Conservation (phyloP, 2,329 filamentous ascomycete species). For the Ophiosphaerella narmari region DNA sequence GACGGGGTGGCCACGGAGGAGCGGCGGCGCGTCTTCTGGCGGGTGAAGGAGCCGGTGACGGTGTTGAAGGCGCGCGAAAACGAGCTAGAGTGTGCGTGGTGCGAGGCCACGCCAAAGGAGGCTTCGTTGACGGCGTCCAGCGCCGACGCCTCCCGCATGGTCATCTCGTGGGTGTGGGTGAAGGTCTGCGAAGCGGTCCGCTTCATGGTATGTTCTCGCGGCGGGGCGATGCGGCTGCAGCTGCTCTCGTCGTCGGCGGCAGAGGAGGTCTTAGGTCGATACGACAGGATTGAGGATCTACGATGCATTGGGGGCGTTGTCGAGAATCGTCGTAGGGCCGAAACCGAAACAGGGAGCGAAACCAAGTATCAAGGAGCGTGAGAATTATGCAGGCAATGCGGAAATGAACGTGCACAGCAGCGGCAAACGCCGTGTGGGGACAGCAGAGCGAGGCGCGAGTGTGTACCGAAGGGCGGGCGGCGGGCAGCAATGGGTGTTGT, state of each 20-base stretch:
- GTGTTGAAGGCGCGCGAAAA: slow-evolving; percentile 37
- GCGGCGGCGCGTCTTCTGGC: slow-evolving; percentile 40
- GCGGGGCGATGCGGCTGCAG: slow-evolving; percentile 2
- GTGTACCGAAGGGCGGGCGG: too few relatives aligned
- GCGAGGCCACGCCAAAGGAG: slow-evolving; percentile 15
- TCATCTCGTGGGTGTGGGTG: slow-evolving; percentile 30
- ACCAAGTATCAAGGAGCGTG: not conserved
- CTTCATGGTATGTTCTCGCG: slow-evolving; percentile 35
- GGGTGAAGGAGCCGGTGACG: slow-evolving; percentile 35
- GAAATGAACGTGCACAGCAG: slow-evolving; percentile 14
- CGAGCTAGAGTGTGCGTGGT: slow-evolving; percentile 31
- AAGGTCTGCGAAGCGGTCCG: slow-evolving; percentile 46
- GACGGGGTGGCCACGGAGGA: slow-evolving; percentile 33
- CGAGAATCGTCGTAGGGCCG: slow-evolving; percentile 10
- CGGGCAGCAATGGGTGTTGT: not conserved
- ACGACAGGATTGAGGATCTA: slow-evolving; percentile 41
- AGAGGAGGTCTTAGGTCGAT: slow-evolving; percentile 49
- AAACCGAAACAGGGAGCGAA: slow-evolving; percentile 8
- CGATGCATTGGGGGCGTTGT: slow-evolving; percentile 41
- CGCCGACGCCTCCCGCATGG: slow-evolving; percentile 26
- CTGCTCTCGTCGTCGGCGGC: slow-evolving; percentile 46
- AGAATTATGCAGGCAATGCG: slow-evolving; percentile 1
- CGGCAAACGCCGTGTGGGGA: slow-evolving; percentile 2
- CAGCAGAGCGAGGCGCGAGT: slow-evolving; percentile 3
- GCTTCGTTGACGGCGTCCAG: slow-evolving; percentile 40